A percentile compares a stretch with the other conserved stretches of the same genome.
These are phyloP conservation scores for Trametes cubensis DNA, from an alignment of 768 basidiomycete species.

Conservation along the genomic window DNA sequence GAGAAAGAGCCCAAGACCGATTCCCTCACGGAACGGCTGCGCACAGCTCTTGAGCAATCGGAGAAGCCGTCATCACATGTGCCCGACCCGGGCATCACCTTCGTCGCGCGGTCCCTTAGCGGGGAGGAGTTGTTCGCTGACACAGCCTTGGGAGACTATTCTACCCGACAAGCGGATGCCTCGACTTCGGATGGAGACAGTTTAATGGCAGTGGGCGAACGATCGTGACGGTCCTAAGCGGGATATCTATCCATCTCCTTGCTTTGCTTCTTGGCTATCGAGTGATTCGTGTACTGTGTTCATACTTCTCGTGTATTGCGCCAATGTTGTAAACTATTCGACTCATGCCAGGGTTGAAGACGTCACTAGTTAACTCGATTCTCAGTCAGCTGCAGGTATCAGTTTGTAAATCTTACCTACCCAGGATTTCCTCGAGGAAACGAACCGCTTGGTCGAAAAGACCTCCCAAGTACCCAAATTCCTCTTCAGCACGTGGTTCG, in stretches of 20 bases:
- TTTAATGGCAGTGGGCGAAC: background rate
- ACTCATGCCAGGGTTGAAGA: no score
- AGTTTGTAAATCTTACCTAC: background rate
- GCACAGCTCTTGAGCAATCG: slow-evolving; percentile 18
- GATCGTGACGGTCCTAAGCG: background rate
- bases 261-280: background rate
- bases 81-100: slow-evolving; percentile 12
- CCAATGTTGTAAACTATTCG: no score
- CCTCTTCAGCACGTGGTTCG: slow-evolving; percentile 44
- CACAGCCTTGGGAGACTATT: background rate
- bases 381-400: no score
- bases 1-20: slow-evolving; percentile 13
- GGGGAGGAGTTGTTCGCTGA: slow-evolving; percentile 19
- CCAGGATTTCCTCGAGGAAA: slow-evolving; percentile 28
- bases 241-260: background rate
- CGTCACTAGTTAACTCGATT: no score
- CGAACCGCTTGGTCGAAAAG: slow-evolving; percentile 39
- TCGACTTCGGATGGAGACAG: background rate
- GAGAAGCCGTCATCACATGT: slow-evolving; percentile 18
- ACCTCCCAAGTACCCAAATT: slow-evolving; percentile 36
- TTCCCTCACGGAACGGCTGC: slow-evolving; percentile 14
- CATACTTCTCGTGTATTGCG: no score
- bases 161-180: background rate
- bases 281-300: no score
- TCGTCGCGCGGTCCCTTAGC: slow-evolving; percentile 22